Evolutionary conservation across 2,329 filamentous ascomycete species (phyloP), one percentile per base, ranked within the genome.

Genomic region (Daldinia sp.): DNA sequence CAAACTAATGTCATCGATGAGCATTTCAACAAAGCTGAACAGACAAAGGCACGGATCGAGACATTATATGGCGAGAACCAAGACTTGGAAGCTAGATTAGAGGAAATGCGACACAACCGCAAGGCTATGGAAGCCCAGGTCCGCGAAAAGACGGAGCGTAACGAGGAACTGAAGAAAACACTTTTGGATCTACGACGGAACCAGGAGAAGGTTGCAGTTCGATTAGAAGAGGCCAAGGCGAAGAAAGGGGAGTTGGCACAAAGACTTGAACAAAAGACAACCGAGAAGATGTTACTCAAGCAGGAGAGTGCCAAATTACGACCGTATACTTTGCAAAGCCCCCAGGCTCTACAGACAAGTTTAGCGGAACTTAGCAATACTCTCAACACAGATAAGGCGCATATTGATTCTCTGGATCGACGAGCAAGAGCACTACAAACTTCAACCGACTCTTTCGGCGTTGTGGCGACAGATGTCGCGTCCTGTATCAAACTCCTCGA

Each of bases 291-390:
- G 68, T 85, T 87, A 51, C 83, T 92, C 45, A 88, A 91, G 73
- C 91, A 95, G 74, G 95, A 98, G 77, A 93, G 91, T 69, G 87
- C 90, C 58, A 98, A 97, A 78, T 80, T 99, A 62, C 87, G 92
- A 57, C 95, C 95, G 10, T 99, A 99, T 76, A 93, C 95, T 39
- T 86, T 94, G 59, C 93, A 98, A 75, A 96, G 91, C 71, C 93
- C 94, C 0, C 90, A 89, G 2, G 89, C 89, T 13, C 83, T 99
- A 25, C 94, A 98, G 76, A 86, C 90, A 29, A 90, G 90, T 43
- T 81, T 99, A 58, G 86, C 90, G 2, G 93, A 97, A 67, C 82
- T 99, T 57, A 92, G 89, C 64, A 90, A 92, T 72, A 92, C 88
- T 48, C 83, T 98, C 53, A 85, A 85, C 67, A 83, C 83, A 50